A percentile compares a stretch with the other conserved stretches of the same genome.
Conservation (phyloP, 352 stramenopile genomes). For the Pythium dissimile region DNA sequence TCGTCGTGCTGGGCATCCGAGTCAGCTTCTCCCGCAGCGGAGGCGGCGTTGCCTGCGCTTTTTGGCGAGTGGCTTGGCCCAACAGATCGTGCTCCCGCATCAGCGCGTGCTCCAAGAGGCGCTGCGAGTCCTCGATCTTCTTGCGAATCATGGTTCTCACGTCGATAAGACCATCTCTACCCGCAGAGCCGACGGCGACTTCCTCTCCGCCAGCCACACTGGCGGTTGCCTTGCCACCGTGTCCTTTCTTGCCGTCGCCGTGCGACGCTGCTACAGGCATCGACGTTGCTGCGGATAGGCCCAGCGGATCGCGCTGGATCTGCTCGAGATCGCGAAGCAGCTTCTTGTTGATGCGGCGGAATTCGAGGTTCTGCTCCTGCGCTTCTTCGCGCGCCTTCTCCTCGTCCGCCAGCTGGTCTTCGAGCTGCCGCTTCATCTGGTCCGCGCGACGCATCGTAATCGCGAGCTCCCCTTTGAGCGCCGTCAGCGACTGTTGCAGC, state of each 20-base stretch:
- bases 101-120: conserved; percentile 47
- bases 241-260: background rate
- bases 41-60: conserved; percentile 16
- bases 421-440: conserved; percentile 68
- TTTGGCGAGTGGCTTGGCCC: conserved; percentile 26
- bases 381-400: conserved; percentile 63
- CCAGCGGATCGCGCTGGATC: conserved; percentile 30
- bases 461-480: conserved; percentile 60
- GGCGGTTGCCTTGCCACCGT: background rate
- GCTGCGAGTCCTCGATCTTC: conserved; percentile 39
- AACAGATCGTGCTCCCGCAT: conserved; percentile 76
- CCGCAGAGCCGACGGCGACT: background rate
- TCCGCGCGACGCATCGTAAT: conserved; percentile 53
- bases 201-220: background rate
- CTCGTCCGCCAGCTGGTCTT: conserved; percentile 78
- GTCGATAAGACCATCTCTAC: conserved; percentile 14
- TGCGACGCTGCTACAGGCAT: background rate
- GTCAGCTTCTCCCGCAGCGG: conserved; percentile 45
- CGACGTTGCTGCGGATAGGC: background rate
- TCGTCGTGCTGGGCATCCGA: conserved; percentile 59
- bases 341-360: conserved; percentile 72
- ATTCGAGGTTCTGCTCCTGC: conserved; percentile 73
- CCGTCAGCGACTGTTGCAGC: conserved; percentile 53
- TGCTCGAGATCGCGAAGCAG: conserved; percentile 57
- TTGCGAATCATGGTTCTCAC: conserved; percentile 43